These are phyloP conservation scores for Rhodotorula glutinis DNA, from an alignment of 1,284 basidiomycete genomes.

Conservation along the genomic window DNA sequence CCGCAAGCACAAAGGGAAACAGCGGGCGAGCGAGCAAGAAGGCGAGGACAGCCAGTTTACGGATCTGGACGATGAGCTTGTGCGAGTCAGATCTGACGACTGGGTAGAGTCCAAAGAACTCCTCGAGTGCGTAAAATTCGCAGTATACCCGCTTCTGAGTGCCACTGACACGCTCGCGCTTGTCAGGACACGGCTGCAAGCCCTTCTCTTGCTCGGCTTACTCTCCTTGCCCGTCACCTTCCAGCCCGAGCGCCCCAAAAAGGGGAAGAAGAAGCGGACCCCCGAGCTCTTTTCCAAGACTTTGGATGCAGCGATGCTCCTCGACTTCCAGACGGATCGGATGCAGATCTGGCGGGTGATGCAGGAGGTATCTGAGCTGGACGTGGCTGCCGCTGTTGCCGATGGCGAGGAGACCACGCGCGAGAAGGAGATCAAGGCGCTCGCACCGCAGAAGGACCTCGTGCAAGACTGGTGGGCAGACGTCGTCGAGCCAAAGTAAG, in stretches of 20 bases:
- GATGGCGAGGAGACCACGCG: neutral
- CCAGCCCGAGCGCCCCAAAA: slow-evolving; percentile 8
- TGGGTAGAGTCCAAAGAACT: slow-evolving; percentile 32
- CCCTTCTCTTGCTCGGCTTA: slow-evolving; percentile 32
- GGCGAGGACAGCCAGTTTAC: neutral
- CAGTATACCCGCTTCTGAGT: too few species aligned
- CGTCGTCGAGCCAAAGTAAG: slow-evolving; percentile 36
- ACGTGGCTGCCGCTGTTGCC: neutral
- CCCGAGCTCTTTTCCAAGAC: slow-evolving; percentile 31
- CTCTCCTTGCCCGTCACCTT: slow-evolving; percentile 22
- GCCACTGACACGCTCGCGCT: neutral
- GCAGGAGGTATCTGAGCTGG: slow-evolving; percentile 22
- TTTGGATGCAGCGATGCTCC: slow-evolving; percentile 36
- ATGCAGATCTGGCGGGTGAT: slow-evolving; percentile 40
- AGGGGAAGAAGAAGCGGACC: slow-evolving; percentile 29
- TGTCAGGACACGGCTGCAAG: slow-evolving; percentile 34
- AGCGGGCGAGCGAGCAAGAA: slow-evolving; percentile 9
- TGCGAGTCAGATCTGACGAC: neutral
- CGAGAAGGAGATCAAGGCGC: slow-evolving; percentile 4
- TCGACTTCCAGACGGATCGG: slow-evolving; percentile 39
- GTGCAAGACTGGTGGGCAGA: slow-evolving; percentile 39
- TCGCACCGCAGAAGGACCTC: slow-evolving; percentile 13
- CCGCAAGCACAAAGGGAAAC: slow-evolving; percentile 5
- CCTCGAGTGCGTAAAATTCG: slow-evolving; percentile 20
- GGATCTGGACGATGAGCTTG: neutral